phyloP scores from a whole-genome alignment of 1,284 basidiomycete species.

The Tilletia indica region DNA sequence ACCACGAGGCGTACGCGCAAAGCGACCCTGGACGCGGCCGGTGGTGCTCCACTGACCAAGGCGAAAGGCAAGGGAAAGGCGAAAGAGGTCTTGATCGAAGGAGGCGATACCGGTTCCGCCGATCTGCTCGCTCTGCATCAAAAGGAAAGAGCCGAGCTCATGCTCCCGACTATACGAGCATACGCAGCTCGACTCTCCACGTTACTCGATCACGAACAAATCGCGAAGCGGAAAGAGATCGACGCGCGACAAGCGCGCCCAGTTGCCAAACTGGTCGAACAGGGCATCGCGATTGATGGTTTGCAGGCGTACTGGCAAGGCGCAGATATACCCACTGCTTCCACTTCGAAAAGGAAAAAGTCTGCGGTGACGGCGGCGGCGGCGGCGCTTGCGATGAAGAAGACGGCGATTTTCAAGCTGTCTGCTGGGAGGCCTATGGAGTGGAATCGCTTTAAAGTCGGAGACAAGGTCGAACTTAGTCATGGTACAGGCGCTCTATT shows the following conservation, averaged over 20 bases:
- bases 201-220: background rate
- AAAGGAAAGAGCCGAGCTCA: background rate
- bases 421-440: constrained; percentile 26
- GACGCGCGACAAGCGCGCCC: constrained; percentile 8
- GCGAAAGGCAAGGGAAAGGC: constrained; percentile 10
- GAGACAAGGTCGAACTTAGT: constrained; percentile 24
- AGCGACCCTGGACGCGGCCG: too few relatives aligned
- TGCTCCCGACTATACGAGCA: background rate
- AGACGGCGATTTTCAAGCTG: constrained; percentile 45
- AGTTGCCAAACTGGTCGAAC: constrained; percentile 18
- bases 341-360: background rate
- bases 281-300: constrained; percentile 34
- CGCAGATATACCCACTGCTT: background rate
- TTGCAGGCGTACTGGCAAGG: constrained; percentile 50
- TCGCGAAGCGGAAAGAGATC: constrained; percentile 2
- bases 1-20: too few relatives aligned
- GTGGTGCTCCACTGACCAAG: too few relatives aligned
- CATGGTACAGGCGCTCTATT: constrained; percentile 29
- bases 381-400: constrained; percentile 39
- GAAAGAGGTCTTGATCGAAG: background rate
- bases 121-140: background rate
- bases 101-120: background rate
- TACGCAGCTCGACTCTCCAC: constrained; percentile 9
- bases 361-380: constrained; percentile 22
- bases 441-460: constrained; percentile 18